A percentile compares a stretch with the other conserved stretches of the same genome.
Evolutionary conservation across 2,329 filamentous ascomycete genomes (phyloP).

Genomic region (Sporothrix humicola): DNA sequence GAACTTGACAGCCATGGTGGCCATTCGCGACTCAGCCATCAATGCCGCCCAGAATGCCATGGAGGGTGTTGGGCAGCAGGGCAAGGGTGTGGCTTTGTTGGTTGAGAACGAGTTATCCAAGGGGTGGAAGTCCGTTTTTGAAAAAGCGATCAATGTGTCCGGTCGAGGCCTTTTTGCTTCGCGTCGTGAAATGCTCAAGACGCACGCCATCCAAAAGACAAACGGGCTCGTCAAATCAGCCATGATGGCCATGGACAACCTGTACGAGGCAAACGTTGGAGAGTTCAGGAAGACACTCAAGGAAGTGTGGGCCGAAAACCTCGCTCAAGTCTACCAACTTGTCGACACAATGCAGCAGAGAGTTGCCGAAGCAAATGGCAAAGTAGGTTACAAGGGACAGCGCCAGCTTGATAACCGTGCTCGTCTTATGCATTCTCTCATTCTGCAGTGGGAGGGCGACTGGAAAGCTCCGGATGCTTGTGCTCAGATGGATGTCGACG

Average conservation of each 20-base stretch:
- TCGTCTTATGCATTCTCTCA: not conserved
- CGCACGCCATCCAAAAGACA: not conserved
- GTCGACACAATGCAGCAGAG: conserved; percentile 1
- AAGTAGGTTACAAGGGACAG: not conserved
- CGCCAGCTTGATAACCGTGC: not conserved
- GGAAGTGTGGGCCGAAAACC: not conserved
- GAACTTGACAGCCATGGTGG: conserved; percentile 21
- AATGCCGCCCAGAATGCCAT: conserved; percentile 29
- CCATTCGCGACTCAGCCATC: conserved; percentile 26
- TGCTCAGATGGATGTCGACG: not conserved
- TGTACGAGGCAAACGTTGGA: conserved; percentile 9
- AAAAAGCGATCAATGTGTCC: not conserved
- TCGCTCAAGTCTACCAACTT: conserved; percentile 19
- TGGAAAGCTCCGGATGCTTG: conserved; percentile 21
- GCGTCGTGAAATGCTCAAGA: not conserved
- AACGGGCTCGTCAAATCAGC: conserved; percentile 25
- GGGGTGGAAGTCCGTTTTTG: conserved; percentile 10
- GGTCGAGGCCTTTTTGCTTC: conserved; percentile 18
- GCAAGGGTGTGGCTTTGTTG: not conserved
- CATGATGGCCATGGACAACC: conserved; percentile 11
- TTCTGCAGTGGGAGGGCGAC: conserved; percentile 24
- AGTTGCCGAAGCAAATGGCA: not conserved
- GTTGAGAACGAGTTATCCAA: not conserved
- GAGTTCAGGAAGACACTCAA: not conserved
- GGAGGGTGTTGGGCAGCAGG: not conserved